phyloP scores from a whole-genome alignment of 2,329 filamentous ascomycete species.

The Penicillium verrucosum region DNA sequence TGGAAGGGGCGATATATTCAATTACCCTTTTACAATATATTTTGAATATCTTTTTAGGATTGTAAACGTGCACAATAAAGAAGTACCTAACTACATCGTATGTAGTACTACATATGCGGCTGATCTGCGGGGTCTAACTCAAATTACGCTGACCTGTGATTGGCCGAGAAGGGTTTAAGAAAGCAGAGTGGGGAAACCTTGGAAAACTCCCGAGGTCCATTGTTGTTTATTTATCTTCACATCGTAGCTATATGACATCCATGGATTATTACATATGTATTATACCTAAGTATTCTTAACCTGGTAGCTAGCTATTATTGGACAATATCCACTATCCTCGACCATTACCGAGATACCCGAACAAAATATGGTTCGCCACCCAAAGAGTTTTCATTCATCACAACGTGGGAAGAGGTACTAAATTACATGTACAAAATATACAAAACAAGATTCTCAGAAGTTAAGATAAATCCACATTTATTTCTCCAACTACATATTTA shows the following conservation, averaged over 20 bases:
- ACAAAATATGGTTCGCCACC: background rate
- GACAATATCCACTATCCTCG: background rate
- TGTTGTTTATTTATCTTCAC: background rate
- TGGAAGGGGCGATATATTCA: too few species aligned
- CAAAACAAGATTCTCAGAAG: background rate
- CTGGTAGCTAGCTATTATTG: too few species aligned
- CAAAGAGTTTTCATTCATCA: background rate
- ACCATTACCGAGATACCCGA: background rate
- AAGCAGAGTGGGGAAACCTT: slow-evolving; percentile 1
- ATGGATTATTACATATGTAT: background rate
- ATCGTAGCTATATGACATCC: background rate
- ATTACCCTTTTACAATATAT: too few species aligned
- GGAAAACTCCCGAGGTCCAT: background rate
- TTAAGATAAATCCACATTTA: background rate
- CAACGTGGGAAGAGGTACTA: background rate
- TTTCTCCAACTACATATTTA: background rate
- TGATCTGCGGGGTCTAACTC: background rate
- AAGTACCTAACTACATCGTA: too few species aligned
- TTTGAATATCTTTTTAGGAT: too few species aligned
- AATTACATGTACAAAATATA: background rate
- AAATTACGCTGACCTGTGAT: slow-evolving; percentile 6
- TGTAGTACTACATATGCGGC: background rate
- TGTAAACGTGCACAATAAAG: too few species aligned
- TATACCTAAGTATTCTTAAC: background rate
- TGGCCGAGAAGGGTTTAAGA: slow-evolving; percentile 14